A percentile compares a stretch with the other conserved stretches of the same genome.
Conservation (phyloP, 495 filamentous ascomycete species). For the Wilcoxina mikolae region DNA sequence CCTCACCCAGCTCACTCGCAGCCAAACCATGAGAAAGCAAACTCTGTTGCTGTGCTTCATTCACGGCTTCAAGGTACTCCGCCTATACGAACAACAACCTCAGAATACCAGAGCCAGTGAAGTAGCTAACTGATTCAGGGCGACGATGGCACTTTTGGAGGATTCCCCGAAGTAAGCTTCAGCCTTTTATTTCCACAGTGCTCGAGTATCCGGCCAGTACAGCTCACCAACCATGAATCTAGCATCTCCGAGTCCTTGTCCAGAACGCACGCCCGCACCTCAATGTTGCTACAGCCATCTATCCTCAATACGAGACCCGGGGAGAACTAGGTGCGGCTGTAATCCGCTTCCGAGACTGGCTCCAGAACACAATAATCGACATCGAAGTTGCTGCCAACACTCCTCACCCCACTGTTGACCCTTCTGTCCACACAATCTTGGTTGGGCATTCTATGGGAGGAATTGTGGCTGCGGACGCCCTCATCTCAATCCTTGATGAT, state of each 20-base stretch:
- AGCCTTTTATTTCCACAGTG: background rate
- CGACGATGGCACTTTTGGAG: slow-evolving; percentile 71
- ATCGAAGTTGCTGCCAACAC: slow-evolving; percentile 74
- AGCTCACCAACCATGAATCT: slow-evolving; percentile 32
- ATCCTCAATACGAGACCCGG: slow-evolving; percentile 83
- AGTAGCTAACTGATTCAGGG: slow-evolving; percentile 41
- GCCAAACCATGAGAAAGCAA: slow-evolving; percentile 46
- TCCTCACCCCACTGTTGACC: slow-evolving; percentile 74
- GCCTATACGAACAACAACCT: background rate
- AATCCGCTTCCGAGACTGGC: slow-evolving; percentile 72
- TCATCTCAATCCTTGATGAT: slow-evolving; percentile 39
- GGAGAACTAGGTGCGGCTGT: slow-evolving; percentile 77
- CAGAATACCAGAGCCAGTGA: background rate
- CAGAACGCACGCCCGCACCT: slow-evolving; percentile 59
- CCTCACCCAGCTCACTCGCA: background rate
- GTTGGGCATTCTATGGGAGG: slow-evolving; percentile 95
- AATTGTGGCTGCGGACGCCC: slow-evolving; percentile 81
- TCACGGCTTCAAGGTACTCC: slow-evolving; percentile 84
- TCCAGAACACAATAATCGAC: slow-evolving; percentile 84
- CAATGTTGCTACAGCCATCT: slow-evolving; percentile 53
- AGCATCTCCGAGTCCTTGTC: slow-evolving; percentile 56
- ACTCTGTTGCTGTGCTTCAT: slow-evolving; percentile 85
- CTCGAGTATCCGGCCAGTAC: background rate
- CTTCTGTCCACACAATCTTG: slow-evolving; percentile 68
- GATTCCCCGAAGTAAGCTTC: slow-evolving; percentile 21